These are phyloP conservation scores for Tuctoria greenei DNA, from an alignment of 176 grass and related monocot genomes.

Conservation along the genomic window DNA sequence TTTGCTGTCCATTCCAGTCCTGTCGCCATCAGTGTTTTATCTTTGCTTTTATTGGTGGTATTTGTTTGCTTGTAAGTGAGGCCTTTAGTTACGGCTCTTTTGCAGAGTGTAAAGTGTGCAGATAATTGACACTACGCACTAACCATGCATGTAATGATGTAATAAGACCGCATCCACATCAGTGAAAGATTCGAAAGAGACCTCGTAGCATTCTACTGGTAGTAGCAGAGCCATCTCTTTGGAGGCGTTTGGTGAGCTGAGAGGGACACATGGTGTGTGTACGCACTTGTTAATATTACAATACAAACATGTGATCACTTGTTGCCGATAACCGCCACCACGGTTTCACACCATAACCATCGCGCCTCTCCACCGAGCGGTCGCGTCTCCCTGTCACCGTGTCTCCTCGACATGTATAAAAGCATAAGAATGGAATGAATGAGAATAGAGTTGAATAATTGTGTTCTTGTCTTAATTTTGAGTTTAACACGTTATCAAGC, in stretches of 20 bases:
- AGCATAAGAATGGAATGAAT: too few species aligned
- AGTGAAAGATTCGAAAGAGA: constrained; percentile 29
- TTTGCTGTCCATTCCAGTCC: not conserved
- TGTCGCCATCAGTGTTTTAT: constrained; percentile 28
- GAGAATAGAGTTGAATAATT: too few species aligned
- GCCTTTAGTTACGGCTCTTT: not conserved
- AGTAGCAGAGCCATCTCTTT: constrained; percentile 29
- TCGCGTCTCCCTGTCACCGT: too few species aligned
- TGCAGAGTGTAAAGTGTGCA: not conserved
- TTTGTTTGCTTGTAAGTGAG: constrained; percentile 30
- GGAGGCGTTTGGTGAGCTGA: constrained; percentile 16
- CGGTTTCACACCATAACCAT: too few species aligned
- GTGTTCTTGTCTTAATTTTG: too few species aligned
- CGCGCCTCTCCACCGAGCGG: too few species aligned
- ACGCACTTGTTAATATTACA: too few species aligned
- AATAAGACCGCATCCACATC: constrained; percentile 12
- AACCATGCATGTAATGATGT: not conserved
- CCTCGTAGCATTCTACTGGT: constrained; percentile 27
- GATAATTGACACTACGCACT: not conserved
- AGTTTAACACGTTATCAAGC: too few species aligned
- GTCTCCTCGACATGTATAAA: too few species aligned
- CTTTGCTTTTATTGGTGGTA: too few species aligned
- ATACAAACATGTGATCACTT: too few species aligned
- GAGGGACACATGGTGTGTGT: constrained; percentile 8
- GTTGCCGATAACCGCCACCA: too few species aligned